phyloP scores from a whole-genome alignment of 495 filamentous ascomycete species.

The Penicillium coffeae region DNA sequence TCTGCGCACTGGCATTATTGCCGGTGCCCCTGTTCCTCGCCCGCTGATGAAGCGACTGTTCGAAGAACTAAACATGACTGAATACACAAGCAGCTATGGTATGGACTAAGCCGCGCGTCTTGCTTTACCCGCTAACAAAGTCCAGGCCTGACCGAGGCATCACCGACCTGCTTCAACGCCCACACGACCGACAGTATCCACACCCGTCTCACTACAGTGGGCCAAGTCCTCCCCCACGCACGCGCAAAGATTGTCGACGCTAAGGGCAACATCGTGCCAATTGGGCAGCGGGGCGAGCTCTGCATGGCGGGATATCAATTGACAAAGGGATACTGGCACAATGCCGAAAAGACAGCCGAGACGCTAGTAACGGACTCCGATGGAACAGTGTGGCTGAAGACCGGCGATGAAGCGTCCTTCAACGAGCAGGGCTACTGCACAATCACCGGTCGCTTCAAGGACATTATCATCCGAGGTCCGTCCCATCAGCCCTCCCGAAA shows the following conservation, averaged over 20 bases:
- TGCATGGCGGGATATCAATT: slow-evolving; percentile 68
- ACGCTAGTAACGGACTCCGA: slow-evolving; percentile 54
- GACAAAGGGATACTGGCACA: slow-evolving; percentile 67
- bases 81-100: slow-evolving; percentile 67
- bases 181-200: slow-evolving; percentile 60
- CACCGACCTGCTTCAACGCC: slow-evolving; percentile 68
- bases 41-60: slow-evolving; percentile 62
- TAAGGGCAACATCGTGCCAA: slow-evolving; percentile 54
- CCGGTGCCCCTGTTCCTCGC: slow-evolving; percentile 62
- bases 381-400: slow-evolving; percentile 62
- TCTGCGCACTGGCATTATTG: slow-evolving; percentile 64
- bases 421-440: slow-evolving; percentile 59
- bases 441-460: slow-evolving; percentile 75
- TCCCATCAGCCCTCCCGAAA: neutral
- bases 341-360: slow-evolving; percentile 64
- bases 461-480: slow-evolving; percentile 73
- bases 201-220: slow-evolving; percentile 58
- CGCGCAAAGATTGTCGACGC: slow-evolving; percentile 63
- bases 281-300: slow-evolving; percentile 59
- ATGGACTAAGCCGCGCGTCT: neutral
- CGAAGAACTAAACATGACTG: slow-evolving; percentile 57
- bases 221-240: slow-evolving; percentile 63
- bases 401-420: slow-evolving; percentile 67
- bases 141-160: slow-evolving; percentile 62
- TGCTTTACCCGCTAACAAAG: neutral